Conservation (phyloP, 116 monocot genomes). For the Zostera marina region DNA sequence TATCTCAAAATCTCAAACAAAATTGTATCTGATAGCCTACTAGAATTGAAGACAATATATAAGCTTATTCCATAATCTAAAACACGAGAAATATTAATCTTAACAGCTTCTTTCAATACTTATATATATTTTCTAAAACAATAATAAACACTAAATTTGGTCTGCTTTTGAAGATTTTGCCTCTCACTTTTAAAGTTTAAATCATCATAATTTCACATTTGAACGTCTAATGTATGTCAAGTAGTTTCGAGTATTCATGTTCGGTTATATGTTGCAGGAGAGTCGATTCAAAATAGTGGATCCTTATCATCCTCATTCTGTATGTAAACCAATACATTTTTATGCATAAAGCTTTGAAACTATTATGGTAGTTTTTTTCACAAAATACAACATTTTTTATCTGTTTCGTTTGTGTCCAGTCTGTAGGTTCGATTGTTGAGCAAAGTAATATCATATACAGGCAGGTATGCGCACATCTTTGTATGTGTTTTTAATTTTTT, state of each 20-base stretch:
- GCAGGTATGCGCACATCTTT: slow-evolving; percentile 2
- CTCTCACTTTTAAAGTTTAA: too few relatives aligned
- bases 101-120: too few relatives aligned
- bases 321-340: slow-evolving; percentile 2
- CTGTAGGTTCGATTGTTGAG: slow-evolving; percentile 9
- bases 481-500: not conserved
- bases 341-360: not conserved
- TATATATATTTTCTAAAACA: too few relatives aligned
- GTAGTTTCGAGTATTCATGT: not conserved
- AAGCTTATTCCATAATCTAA: too few relatives aligned
- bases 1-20: too few relatives aligned
- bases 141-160: too few relatives aligned
- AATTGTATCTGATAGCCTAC: too few relatives aligned
- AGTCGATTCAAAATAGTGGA: slow-evolving; percentile 8
- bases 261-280: slow-evolving; percentile 10
- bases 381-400: not conserved
- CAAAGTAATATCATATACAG: slow-evolving; percentile 11
- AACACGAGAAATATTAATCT: too few relatives aligned
- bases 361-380: not conserved
- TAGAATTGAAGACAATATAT: too few relatives aligned
- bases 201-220: too few relatives aligned
- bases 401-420: not conserved
- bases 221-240: not conserved
- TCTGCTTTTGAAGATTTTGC: too few relatives aligned
- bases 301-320: slow-evolving; percentile 5